A percentile compares a stretch with the other conserved stretches of the same genome.
phyloP scores from a whole-genome alignment of 441 rosid genomes.

The Breynia disticha region DNA sequence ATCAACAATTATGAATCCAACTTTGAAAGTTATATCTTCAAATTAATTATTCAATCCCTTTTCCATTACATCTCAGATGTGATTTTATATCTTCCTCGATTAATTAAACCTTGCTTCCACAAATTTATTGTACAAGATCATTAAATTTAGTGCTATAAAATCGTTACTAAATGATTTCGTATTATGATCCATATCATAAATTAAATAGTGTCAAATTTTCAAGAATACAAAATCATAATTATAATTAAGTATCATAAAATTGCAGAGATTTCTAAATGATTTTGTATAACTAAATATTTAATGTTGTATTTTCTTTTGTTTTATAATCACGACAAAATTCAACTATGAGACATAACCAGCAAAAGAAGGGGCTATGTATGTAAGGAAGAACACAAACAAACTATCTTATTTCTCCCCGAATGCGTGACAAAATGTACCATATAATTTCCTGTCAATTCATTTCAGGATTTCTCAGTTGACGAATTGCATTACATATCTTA shows the following conservation, averaged over 20 bases:
- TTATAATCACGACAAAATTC: too few species aligned
- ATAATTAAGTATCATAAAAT: too few species aligned
- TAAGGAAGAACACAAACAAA: conserved; percentile 22
- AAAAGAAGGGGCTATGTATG: conserved; percentile 4
- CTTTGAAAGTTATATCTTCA: conserved; percentile 18
- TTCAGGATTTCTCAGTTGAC: background rate
- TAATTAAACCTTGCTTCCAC: conserved; percentile 13
- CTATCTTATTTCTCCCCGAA: conserved; percentile 13
- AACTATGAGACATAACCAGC: too few species aligned
- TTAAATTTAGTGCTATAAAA: too few species aligned
- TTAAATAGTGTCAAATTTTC: too few species aligned
- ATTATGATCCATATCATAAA: too few species aligned
- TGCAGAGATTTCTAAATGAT: too few species aligned
- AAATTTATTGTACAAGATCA: too few species aligned
- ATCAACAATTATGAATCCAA: conserved; percentile 33
- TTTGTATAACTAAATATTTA: too few species aligned
- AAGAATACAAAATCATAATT: too few species aligned
- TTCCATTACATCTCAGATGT: conserved; percentile 5
- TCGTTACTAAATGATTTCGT: too few species aligned
- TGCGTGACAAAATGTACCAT: conserved; percentile 11
- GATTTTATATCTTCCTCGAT: conserved; percentile 22
- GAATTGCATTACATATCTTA: background rate
- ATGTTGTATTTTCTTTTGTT: too few species aligned
- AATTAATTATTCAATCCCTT: conserved; percentile 17
- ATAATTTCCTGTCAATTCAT: conserved; percentile 8